phyloP scores from a whole-genome alignment of 1,139 yeast species.

The Hemisphaericaspora xylanilytica region DNA sequence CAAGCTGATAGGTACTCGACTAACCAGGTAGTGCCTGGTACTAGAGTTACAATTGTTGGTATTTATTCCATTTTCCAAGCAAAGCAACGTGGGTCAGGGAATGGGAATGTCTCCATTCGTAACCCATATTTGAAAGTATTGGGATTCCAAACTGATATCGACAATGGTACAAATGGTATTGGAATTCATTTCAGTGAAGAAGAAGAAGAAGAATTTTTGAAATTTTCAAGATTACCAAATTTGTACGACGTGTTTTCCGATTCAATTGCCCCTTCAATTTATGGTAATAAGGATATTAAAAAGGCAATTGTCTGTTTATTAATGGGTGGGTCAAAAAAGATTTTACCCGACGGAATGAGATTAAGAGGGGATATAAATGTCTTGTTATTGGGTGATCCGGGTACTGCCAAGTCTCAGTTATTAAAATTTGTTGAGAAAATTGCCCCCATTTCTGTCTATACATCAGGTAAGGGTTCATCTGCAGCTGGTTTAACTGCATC shows the following conservation, averaged over 20 bases:
- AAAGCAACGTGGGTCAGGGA: slow-evolving; percentile 46
- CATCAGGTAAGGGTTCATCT: slow-evolving; percentile 98
- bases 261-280: slow-evolving; percentile 95
- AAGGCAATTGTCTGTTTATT: slow-evolving; percentile 89
- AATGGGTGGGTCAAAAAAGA: slow-evolving; percentile 91
- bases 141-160: slow-evolving; percentile 83
- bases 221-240: slow-evolving; percentile 77
- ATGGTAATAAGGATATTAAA: slow-evolving; percentile 89
- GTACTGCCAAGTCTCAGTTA: slow-evolving; percentile 96
- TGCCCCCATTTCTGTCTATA: slow-evolving; percentile 91
- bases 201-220: slow-evolving; percentile 88
- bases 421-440: slow-evolving; percentile 93
- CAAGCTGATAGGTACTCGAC: slow-evolving; percentile 90
- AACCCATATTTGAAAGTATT: slow-evolving; percentile 87
- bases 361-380: slow-evolving; percentile 97
- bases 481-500: slow-evolving; percentile 99
- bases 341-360: slow-evolving; percentile 94
- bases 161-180: slow-evolving; percentile 60
- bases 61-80: slow-evolving; percentile 85
- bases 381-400: slow-evolving; percentile 92
- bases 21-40: slow-evolving; percentile 91
- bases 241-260: slow-evolving; percentile 80
- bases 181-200: slow-evolving; percentile 80
- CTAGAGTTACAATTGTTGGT: slow-evolving; percentile 88
- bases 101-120: slow-evolving; percentile 71